phyloP scores from a whole-genome alignment of 2,329 filamentous ascomycete species.

The Fusarium torreyae region DNA sequence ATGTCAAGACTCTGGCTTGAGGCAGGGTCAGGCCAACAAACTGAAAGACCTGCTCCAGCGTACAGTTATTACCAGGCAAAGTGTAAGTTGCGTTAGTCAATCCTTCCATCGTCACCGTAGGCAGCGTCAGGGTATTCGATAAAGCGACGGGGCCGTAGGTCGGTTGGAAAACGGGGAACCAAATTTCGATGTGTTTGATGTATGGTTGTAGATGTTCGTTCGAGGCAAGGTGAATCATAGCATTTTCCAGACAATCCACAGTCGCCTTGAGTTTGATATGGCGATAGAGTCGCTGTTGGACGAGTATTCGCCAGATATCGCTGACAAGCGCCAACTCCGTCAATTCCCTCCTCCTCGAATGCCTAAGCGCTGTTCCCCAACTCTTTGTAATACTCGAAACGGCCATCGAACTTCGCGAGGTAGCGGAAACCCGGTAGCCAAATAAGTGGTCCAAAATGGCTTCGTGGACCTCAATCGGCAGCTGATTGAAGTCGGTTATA shows the following conservation, averaged over 20 bases:
- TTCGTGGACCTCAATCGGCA: constrained; percentile 81
- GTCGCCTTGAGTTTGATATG: constrained; percentile 84
- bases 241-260: constrained; percentile 71
- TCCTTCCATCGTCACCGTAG: constrained; percentile 69
- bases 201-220: constrained; percentile 73
- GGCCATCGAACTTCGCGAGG: constrained; percentile 69
- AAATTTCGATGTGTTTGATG: constrained; percentile 81
- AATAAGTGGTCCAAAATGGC: constrained; percentile 80
- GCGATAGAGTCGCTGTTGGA: constrained; percentile 81
- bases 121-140: constrained; percentile 62
- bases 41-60: constrained; percentile 77
- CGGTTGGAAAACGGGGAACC: constrained; percentile 82
- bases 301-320: constrained; percentile 74
- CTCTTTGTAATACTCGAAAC: constrained; percentile 69
- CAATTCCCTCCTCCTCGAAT: constrained; percentile 76
- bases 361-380: constrained; percentile 76
- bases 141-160: constrained; percentile 62
- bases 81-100: constrained; percentile 72
- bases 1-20: constrained; percentile 75
- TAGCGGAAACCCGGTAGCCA: constrained; percentile 75
- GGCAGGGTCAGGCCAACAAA: constrained; percentile 74
- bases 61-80: constrained; percentile 76
- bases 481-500: constrained; percentile 61
- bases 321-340: constrained; percentile 76
- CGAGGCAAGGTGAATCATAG: constrained; percentile 71